These are phyloP conservation scores for Ophidiomyces ophidiicola DNA, from an alignment of 2,329 filamentous ascomycete genomes.

Conservation along the genomic window DNA sequence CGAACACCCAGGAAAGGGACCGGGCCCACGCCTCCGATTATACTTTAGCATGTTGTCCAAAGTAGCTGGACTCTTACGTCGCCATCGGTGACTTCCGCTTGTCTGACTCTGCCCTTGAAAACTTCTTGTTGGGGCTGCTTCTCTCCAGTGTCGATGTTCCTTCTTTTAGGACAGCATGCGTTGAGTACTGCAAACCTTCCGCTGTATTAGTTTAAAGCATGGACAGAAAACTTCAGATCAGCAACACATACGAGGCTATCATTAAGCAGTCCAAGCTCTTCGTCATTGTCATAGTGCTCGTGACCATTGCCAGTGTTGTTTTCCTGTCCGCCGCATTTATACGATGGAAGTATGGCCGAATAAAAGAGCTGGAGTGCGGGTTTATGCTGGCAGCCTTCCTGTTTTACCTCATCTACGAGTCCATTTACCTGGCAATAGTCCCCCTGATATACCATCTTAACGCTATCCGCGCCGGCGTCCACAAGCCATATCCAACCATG, in stretches of 20 bases:
- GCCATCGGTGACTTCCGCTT: too few relatives aligned
- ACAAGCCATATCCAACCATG: neutral
- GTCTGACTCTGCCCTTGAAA: too few relatives aligned
- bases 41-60: too few relatives aligned
- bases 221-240: neutral
- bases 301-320: neutral
- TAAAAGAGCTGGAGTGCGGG: slow-evolving; percentile 5
- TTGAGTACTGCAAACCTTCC: too few relatives aligned
- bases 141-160: too few relatives aligned
- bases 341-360: slow-evolving; percentile 8
- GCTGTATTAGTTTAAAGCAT: too few relatives aligned
- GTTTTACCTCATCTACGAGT: slow-evolving; percentile 3
- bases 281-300: neutral
- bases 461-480: neutral
- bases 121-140: too few relatives aligned
- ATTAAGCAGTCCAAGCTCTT: slow-evolving; percentile 3
- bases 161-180: too few relatives aligned
- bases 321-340: neutral
- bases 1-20: too few relatives aligned
- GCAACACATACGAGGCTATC: neutral
- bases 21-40: too few relatives aligned
- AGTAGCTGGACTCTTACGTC: too few relatives aligned
- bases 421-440: neutral
- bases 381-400: slow-evolving; percentile 1
- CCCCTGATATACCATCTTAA: neutral